Evolutionary conservation across 371 early-diverging fungal species (phyloP).

Genomic region (Mucor piriformis): DNA sequence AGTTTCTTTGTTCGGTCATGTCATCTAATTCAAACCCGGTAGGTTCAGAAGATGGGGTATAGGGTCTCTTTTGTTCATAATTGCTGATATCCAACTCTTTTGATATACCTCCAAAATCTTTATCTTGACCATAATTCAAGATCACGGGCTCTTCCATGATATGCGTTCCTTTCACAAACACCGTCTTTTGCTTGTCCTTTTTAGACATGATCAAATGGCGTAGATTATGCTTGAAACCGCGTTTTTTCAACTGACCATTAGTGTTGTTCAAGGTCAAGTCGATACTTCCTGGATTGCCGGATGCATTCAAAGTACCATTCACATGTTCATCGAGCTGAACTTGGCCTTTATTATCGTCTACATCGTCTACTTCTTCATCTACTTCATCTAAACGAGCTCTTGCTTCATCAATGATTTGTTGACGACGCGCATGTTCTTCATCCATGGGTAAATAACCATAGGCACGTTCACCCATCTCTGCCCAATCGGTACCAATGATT

Average conservation of each 20-base stretch:
- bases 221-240: constrained; percentile 7
- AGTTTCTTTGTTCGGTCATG: constrained; percentile 4
- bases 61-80: background rate
- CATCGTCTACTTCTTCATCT: constrained; percentile 2
- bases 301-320: background rate
- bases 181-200: background rate
- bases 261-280: constrained; percentile 10
- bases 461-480: constrained; percentile 73
- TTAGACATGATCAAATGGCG: constrained; percentile 10
- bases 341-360: background rate
- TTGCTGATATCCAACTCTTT: constrained; percentile 3
- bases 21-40: constrained; percentile 5
- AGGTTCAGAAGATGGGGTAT: background rate
- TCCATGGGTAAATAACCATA: constrained; percentile 57
- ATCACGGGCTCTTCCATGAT: constrained; percentile 38
- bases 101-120: constrained; percentile 20
- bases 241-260: background rate
- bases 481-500: constrained; percentile 58
- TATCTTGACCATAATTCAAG: constrained; percentile 28
- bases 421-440: constrained; percentile 27
- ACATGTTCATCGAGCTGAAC: constrained; percentile 18
- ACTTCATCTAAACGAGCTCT: constrained; percentile 5
- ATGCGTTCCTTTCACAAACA: constrained; percentile 23
- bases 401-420: constrained; percentile 10
- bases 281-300: constrained; percentile 6